These are phyloP conservation scores for Helminthosporium solani DNA, from an alignment of 2,329 filamentous ascomycete genomes.

Conservation along the genomic window DNA sequence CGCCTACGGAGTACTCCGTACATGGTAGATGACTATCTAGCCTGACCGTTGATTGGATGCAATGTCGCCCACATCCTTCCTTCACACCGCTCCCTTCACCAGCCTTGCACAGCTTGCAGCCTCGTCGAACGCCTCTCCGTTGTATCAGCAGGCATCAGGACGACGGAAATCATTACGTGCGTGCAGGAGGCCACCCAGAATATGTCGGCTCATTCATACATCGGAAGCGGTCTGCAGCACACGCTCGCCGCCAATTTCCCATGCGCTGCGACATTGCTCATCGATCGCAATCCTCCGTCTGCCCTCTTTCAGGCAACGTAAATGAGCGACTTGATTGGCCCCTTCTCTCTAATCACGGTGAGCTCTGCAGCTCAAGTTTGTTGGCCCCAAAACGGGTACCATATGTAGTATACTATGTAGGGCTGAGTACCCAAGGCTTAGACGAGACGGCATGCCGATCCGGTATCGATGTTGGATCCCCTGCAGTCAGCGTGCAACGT, in stretches of 20 bases:
- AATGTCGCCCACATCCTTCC: neutral
- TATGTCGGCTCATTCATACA: neutral
- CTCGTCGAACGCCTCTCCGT: neutral
- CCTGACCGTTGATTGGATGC: neutral
- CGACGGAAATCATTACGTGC: neutral
- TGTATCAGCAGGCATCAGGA: neutral
- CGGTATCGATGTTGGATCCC: constrained; percentile 1
- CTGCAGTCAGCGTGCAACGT: constrained; percentile 12
- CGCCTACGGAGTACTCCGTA: neutral
- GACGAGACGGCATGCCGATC: constrained; percentile 8
- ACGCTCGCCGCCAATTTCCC: neutral
- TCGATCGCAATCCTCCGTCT: neutral
- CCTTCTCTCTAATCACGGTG: constrained; percentile 24
- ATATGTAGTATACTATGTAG: no score
- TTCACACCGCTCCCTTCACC: neutral
- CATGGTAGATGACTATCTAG: no score
- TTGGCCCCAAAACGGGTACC: constrained; percentile 10
- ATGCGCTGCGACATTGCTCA: neutral
- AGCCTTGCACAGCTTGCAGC: neutral
- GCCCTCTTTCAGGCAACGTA: constrained; percentile 7
- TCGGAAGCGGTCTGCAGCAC: neutral
- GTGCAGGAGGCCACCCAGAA: neutral
- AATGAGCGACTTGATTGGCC: constrained; percentile 13
- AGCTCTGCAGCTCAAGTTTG: constrained; percentile 17
- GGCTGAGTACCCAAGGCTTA: constrained; percentile 26